phyloP scores from a whole-genome alignment of 2,329 filamentous ascomycete genomes.

The Macrophomina phaseolina region DNA sequence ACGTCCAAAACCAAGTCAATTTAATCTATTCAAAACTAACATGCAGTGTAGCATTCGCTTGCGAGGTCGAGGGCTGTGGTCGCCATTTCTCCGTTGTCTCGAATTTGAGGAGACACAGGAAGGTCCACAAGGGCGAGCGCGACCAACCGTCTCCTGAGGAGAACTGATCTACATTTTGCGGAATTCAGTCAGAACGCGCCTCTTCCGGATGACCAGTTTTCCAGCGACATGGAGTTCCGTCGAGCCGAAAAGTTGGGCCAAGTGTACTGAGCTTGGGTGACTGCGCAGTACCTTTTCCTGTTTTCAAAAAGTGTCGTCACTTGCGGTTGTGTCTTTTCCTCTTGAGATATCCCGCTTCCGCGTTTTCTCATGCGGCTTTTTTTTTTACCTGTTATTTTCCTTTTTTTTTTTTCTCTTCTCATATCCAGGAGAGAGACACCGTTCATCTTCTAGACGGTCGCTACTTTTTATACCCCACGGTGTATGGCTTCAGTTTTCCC shows the following conservation, averaged over 20 bases:
- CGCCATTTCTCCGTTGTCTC: constrained; percentile 97
- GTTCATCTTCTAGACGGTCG: constrained; percentile 31
- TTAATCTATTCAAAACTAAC: constrained; percentile 31
- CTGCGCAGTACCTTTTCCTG: background rate
- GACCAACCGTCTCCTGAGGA: constrained; percentile 57
- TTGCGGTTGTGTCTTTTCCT: constrained; percentile 24
- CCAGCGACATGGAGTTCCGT: constrained; percentile 12
- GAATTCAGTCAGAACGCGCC: constrained; percentile 5
- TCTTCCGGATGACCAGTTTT: constrained; percentile 7
- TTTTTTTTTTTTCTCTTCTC: background rate
- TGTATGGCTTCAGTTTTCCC: constrained; percentile 21
- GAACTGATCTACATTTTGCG: constrained; percentile 10
- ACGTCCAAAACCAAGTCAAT: background rate
- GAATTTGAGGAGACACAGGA: constrained; percentile 90
- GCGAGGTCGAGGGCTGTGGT: constrained; percentile 92
- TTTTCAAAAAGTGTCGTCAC: constrained; percentile 22
- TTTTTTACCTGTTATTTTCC: background rate
- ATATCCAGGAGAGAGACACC: constrained; percentile 26
- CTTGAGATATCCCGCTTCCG: constrained; percentile 28
- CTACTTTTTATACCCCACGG: constrained; percentile 32
- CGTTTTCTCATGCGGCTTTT: constrained; percentile 17
- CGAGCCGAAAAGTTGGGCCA: constrained; percentile 16
- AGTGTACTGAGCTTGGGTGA: background rate
- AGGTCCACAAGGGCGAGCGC: constrained; percentile 85
- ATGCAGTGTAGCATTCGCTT: constrained; percentile 75